Evolutionary conservation across 192 early-diverging fungal genomes (phyloP).

Genomic region (Paraglomus brasilianum): DNA sequence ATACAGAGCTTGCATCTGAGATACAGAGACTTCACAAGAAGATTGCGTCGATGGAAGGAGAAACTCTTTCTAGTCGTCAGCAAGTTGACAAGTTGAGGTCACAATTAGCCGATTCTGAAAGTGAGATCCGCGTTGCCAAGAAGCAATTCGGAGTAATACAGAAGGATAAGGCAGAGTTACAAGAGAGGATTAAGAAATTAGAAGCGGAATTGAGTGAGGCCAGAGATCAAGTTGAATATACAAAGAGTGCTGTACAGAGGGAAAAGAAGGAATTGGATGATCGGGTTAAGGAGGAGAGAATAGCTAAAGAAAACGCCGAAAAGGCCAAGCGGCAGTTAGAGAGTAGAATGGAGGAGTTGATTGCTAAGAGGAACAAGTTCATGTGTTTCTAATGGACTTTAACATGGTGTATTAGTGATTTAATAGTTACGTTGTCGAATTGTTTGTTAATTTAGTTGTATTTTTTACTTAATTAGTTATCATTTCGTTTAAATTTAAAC

Average conservation of each 20-base stretch:
- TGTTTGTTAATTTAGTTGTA: no score
- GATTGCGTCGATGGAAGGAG: constrained; percentile 38
- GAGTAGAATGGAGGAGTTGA: constrained; percentile 52
- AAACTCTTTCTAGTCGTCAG: constrained; percentile 38
- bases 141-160: constrained; percentile 39
- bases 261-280: constrained; percentile 42
- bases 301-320: constrained; percentile 52
- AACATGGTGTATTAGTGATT: no score
- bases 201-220: constrained; percentile 40
- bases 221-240: constrained; percentile 32
- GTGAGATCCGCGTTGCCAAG: constrained; percentile 37
- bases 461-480: no score
- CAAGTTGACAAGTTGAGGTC: constrained; percentile 41
- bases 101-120: constrained; percentile 47
- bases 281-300: constrained; percentile 42
- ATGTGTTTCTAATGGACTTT: constrained; percentile 61
- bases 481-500: no score
- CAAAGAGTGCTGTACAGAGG: constrained; percentile 29
- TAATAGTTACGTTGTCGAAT: no score
- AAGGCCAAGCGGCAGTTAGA: constrained; percentile 47
- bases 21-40: constrained; percentile 37
- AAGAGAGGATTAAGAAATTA: constrained; percentile 40
- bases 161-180: constrained; percentile 37
- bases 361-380: constrained; percentile 56
- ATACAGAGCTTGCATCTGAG: constrained; percentile 27